Evolutionary conservation across 1,284 basidiomycete genomes (phyloP).

Genomic region (Bothia castanella): DNA sequence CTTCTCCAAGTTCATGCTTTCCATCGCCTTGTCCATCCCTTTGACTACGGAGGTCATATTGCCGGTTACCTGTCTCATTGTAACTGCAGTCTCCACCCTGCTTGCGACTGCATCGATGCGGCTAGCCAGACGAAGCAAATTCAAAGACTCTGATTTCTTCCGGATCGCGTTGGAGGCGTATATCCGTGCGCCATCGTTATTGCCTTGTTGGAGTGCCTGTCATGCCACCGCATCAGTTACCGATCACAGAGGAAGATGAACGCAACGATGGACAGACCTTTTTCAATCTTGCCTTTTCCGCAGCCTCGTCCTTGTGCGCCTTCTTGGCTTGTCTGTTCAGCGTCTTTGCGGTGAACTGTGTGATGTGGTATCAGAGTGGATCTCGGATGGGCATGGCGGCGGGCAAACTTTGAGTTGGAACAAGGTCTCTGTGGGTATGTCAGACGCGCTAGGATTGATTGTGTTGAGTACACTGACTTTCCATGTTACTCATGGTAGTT

Average conservation of each 20-base stretch:
- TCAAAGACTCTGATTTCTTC: constrained; percentile 95
- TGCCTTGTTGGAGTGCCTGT: constrained; percentile 94
- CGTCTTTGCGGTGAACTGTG: constrained; percentile 92
- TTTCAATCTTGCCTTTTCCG: constrained; percentile 86
- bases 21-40: constrained; percentile 99
- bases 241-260: neutral
- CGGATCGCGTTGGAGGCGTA: constrained; percentile 98
- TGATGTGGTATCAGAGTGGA: constrained; percentile 13
- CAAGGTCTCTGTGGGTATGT: constrained; percentile 67
- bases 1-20: constrained; percentile 96
- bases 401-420: constrained; percentile 83
- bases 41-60: constrained; percentile 96
- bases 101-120: constrained; percentile 96
- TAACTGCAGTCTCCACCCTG: constrained; percentile 98
- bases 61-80: constrained; percentile 92
- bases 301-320: constrained; percentile 87
- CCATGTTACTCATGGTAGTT: constrained; percentile 74
- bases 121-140: constrained; percentile 82
- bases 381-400: constrained; percentile 7
- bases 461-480: constrained; percentile 60
- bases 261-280: constrained; percentile 53
- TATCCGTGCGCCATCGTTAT: constrained; percentile 97
- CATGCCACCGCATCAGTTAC: neutral
- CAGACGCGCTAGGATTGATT: neutral
- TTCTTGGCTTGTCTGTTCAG: constrained; percentile 92